Evolutionary conservation across 2,329 filamentous ascomycete genomes (phyloP), one percentile per base, ranked within the genome.

Genomic region (Fusarium annulatum): DNA sequence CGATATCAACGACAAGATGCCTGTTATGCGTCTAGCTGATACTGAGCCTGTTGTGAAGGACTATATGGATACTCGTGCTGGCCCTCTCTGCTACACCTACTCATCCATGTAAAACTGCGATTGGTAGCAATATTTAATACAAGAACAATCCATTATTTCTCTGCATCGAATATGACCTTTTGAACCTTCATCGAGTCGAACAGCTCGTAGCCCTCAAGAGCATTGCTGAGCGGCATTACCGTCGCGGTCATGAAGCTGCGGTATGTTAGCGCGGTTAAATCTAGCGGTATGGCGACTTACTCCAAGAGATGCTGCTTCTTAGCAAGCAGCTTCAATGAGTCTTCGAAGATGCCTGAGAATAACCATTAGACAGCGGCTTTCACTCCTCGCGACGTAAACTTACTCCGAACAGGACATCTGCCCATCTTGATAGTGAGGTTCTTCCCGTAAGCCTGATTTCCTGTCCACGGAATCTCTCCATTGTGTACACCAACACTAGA

Each of bases 401-500:
- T 62, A 73, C 73, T 72, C 63, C 91, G 85, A 21, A 94, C 91
- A 2, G 92, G 92, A 77, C 91, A 94, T 69, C 92, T 85, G 11
- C 92, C 92, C 89, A 93, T 93, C 79, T 92, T 90, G 26, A 93
- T 75, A 42, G 86, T 88, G 63, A 93, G 73, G 72, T 93, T 94
- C 81, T 94, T 94, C 58, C 79, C 80, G 73, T 89, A 89, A 5
- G 88, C 90, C 64, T 93, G 86, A 59, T 84, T 87, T 9, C 89
- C 91, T 53, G 82, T 85, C 86, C 89, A 92, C 5, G 89, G 88
- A 58, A 91, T 88, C 86, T 92, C 90, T 38, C 85, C 89, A 78
- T 92, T 93, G 73, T 93, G 92, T 30, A 93, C 92, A 7, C 92
- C 91, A 61, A 93, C 91, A 73, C 90, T 92, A 64, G 88, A 90